Evolutionary conservation across 331 rosid genomes (phyloP).

Genomic region (Spiraea crenata): DNA sequence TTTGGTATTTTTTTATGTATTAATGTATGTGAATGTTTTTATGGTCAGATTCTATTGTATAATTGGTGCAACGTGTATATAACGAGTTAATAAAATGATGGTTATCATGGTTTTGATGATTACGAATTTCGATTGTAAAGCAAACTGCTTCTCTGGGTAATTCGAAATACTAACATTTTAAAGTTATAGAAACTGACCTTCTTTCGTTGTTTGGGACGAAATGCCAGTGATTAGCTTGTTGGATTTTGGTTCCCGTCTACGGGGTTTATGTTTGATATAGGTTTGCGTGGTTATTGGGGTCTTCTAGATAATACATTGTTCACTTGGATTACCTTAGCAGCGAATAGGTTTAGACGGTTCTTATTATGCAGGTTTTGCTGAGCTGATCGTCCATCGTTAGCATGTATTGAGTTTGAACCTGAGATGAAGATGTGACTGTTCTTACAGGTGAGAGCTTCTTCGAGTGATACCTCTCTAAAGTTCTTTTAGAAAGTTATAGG

Average conservation of each 20-base stretch:
- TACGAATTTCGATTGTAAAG: constrained; percentile 1
- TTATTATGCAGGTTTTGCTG: constrained; percentile 60
- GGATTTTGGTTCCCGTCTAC: too few species aligned
- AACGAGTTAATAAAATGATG: not conserved
- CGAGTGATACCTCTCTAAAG: constrained; percentile 17
- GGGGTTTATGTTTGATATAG: not conserved
- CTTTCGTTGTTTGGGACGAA: not conserved
- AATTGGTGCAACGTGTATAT: not conserved
- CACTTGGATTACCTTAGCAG: constrained; percentile 31
- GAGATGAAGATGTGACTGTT: constrained; percentile 26
- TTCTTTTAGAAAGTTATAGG: not conserved
- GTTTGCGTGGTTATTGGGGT: constrained; percentile 7
- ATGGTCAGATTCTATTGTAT: not conserved
- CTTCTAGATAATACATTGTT: constrained; percentile 22
- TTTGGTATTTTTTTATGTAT: not conserved
- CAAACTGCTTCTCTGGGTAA: not conserved
- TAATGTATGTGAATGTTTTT: not conserved
- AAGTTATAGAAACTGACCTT: not conserved
- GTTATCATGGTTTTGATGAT: not conserved
- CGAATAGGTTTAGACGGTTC: constrained; percentile 57
- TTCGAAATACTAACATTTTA: too few species aligned
- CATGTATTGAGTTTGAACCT: constrained; percentile 29
- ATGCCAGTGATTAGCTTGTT: not conserved
- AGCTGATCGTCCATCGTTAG: constrained; percentile 40
- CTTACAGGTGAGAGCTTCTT: constrained; percentile 45